Evolutionary conservation across 176 grass and related monocot genomes (phyloP), one percentile per base, ranked within the genome.

Genomic region (Secale cereale): DNA sequence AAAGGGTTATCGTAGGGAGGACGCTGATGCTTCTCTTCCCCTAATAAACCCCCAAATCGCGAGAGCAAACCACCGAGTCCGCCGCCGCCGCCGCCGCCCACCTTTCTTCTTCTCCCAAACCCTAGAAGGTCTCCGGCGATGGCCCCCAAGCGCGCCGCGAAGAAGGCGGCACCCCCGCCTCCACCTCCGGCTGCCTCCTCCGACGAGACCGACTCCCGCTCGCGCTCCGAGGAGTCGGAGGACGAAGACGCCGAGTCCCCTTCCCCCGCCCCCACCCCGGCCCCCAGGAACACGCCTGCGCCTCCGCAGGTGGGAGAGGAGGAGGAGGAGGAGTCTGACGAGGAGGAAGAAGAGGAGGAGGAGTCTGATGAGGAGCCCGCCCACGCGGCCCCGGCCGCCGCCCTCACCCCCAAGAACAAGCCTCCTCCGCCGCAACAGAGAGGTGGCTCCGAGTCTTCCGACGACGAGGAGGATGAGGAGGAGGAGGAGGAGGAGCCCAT

Each of bases 101-200:
- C 41, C 14, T n/a, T 10, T 31, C 31, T 5, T 20, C 29, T 10
- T 22, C 16, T 1, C 35, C 46, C 8, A 50, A 80, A 69, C 75
- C 85, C 89, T 80, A 83, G 32, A 80, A 68, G 76, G 32, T 0
- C 54, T 41, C 46, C 48, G 84, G 80, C 75, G 43, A 91, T 91
- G 92, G 89, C 86, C 14, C 71, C 89, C 31, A 89, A 87, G 70
- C 92, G 86, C 70, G 37, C 76, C 43, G 76, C 78, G 16, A 76
- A 76, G 73, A 76, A 54, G 45, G 2, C 45, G 45, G 45, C 73
- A 0, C 36, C 50, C 14, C 60, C 35, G 12, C 69, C 17, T 41
- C 74, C 57, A 2, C 37, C 62, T 5, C 39, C 81, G 59, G 78
- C 27, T 16, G 40, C 66, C 1, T 87, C 87, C 78, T 82, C 81